Base-by-base conservation (phyloP, 1,284 basidiomycete species). In the Stygiomarasmius scandens region DNA sequence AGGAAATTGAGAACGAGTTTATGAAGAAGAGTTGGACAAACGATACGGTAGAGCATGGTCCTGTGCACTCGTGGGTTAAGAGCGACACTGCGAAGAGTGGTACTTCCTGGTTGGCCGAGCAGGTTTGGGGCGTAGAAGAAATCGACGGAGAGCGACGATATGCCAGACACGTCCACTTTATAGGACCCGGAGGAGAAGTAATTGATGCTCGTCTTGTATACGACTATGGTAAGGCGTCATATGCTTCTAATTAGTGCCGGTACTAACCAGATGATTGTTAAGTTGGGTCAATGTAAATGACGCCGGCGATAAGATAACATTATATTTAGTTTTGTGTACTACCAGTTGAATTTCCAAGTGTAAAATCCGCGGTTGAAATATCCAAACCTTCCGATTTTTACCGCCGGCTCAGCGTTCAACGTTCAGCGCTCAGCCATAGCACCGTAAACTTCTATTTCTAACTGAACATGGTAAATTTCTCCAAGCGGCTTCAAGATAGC, bases 81-180 rank as follows among this genome's bases (percentile, higher is more conserved):
- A 85, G 81, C 62, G 74, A 85, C 55, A 84, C 84, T 2, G 68
- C 74, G 1, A 83, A 82, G 72, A 85, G 80, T 61, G 72, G 70
- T 5, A 76, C 63, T 11, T 74, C 72, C 6, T 87, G 85, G 85
- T 79, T 73, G 54, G 85, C 58, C 36, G 49, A 25, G 14, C 55
- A 91, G 89, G 77, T 80, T 4, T 92, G 89, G 88, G 90, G 90
- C 22, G 80, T 91, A 41, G 79, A 89, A 64, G 74, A 71, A 2
- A 71, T 89, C 58, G 71, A 85, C 20, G 82, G 76, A 12, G 84
- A 84, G 66, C 80, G 85, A 64, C 77, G 85, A 59, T 83, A 90
- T 63, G 74, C 77, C 12, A 76, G 89, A 56, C 84, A 82, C 63
- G 70, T 90, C 60, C 76, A 81, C 63, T 90, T 91, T 69, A 84